phyloP scores from a whole-genome alignment of 1,284 basidiomycete genomes.

The Moesziomyces sp. region DNA sequence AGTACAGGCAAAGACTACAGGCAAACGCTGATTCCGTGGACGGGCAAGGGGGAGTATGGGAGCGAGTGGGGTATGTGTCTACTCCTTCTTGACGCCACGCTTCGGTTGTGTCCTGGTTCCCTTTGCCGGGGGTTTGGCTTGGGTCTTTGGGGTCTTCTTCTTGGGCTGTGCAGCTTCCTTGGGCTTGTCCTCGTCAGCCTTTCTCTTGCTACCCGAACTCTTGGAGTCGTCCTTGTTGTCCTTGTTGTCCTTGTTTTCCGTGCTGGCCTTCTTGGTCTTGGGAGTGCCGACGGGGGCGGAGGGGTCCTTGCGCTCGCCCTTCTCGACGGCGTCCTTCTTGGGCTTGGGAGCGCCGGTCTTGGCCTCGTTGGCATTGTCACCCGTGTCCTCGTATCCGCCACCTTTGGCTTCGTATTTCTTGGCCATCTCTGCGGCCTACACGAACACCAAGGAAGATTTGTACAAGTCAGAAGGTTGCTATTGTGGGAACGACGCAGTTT shows the following conservation, averaged over 20 bases:
- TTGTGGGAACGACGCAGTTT: background rate
- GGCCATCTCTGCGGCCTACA: slow-evolving; percentile 66
- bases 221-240: slow-evolving; percentile 14
- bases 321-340: slow-evolving; percentile 63
- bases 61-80: background rate
- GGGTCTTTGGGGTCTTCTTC: slow-evolving; percentile 19
- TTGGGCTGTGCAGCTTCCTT: slow-evolving; percentile 11
- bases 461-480: no score
- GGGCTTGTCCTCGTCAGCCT: slow-evolving; percentile 1
- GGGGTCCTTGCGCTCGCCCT: slow-evolving; percentile 43
- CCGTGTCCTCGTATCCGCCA: slow-evolving; percentile 69
- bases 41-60: no score
- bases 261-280: slow-evolving; percentile 15
- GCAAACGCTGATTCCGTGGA: background rate
- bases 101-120: background rate
- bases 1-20: background rate
- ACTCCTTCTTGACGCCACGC: background rate
- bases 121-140: slow-evolving; percentile 30
- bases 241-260: slow-evolving; percentile 8
- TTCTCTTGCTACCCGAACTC: slow-evolving; percentile 4
- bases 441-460: background rate
- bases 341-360: slow-evolving; percentile 68
- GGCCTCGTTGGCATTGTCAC: slow-evolving; percentile 69
- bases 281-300: slow-evolving; percentile 28
- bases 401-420: slow-evolving; percentile 70